Conservation (phyloP, 352 stramenopile genomes). For the Phytophthora syringae region DNA sequence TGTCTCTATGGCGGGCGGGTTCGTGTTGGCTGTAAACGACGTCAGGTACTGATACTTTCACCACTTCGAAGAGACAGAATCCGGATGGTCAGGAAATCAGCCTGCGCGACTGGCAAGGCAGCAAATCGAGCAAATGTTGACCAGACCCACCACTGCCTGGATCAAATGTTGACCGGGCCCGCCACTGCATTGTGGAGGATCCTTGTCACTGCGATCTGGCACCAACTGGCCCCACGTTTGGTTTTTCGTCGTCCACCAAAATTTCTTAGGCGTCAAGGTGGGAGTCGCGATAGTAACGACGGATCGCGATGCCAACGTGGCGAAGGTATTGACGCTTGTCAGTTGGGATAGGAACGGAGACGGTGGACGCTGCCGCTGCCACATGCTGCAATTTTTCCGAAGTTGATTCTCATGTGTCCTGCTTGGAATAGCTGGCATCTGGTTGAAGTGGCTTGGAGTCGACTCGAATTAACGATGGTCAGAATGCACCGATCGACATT, state of each 20-base stretch:
- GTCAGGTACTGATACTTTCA: neutral
- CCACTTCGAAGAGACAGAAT: constrained; percentile 12
- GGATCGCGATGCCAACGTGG: neutral
- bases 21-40: neutral
- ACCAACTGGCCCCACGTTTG: constrained; percentile 9
- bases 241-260: constrained; percentile 6
- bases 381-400: constrained; percentile 4
- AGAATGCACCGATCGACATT: too few species aligned
- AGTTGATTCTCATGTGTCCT: constrained; percentile 4
- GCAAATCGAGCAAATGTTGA: constrained; percentile 16
- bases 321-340: neutral
- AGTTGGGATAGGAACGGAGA: constrained; percentile 3
- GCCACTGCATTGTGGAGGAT: too few species aligned
- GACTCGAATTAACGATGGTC: too few species aligned
- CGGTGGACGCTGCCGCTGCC: neutral
- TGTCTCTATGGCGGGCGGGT: neutral
- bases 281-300: neutral
- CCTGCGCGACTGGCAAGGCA: constrained; percentile 8
- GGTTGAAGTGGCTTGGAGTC: constrained; percentile 13
- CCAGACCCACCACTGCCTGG: too few species aligned
- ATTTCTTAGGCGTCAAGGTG: constrained; percentile 9
- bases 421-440: constrained; percentile 2
- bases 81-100: constrained; percentile 10
- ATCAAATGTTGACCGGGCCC: too few species aligned
- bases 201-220: too few species aligned